Evolutionary conservation across 2,329 filamentous ascomycete species (phyloP), one percentile per base, ranked within the genome.

Genomic region (Alternaria incomplexa): DNA sequence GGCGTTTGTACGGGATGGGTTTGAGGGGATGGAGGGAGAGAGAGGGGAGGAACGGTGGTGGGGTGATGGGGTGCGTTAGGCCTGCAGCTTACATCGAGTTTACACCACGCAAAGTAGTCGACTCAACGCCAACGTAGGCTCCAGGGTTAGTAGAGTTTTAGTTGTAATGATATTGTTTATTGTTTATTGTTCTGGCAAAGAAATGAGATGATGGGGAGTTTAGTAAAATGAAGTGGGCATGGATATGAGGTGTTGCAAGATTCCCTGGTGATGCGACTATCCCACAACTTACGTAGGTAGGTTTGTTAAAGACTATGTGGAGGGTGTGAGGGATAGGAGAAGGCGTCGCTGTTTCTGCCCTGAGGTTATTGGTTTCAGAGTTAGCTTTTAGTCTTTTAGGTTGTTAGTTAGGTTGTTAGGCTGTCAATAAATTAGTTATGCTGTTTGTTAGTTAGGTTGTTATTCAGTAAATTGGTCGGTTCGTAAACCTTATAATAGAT

Each of bases 281-380:
- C 3, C 15, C 15, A 10, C 15, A 11, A 10, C 0, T 11, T 17
- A 6, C 15, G 15, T 11, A 0, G 36, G 36, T 40, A 17, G 8
- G 0, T 40, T 1, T 17, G 36, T 40, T 0, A 0, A 6, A 17
- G 5, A 40, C 8, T 17, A 4, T 9, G 2, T 40, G 1, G 36
- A 40, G n/a, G 4, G 9, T 36, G 15, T 40, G n/a, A 40, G n/a
- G 9, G 36, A 40, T 6, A 0, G n/a, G n/a, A 40, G 1, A 40
- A 40, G 15, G 36, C 5, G 36, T 40, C 3, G 36, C 36, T 40
- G 36, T 40, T 2, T 17, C 4, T 36, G 1, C 4, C 4, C 0
- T 13, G 32, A 36, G 32, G 4, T 36, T 3, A n/a, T 36, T n/a
- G n/a, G 15, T 17, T 11, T 3, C 15, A 36, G 3, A 36, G 32